Evolutionary conservation across 495 filamentous ascomycete species (phyloP).

Genomic region (Lepidopterella palustris): DNA sequence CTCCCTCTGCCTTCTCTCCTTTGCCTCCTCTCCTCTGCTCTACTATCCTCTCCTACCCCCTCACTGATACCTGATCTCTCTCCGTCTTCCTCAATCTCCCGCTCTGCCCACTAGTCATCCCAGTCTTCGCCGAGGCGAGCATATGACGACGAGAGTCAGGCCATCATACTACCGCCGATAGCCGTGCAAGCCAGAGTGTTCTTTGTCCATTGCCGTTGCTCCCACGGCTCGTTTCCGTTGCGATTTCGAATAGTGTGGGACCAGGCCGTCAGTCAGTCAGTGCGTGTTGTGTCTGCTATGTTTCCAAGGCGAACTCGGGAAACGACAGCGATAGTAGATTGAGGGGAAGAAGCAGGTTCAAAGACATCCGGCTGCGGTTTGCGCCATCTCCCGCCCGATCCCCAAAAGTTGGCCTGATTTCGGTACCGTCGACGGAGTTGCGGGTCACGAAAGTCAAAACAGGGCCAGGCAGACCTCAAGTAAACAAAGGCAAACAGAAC

Average conservation of each 20-base stretch:
- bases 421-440: not conserved
- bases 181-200: not conserved
- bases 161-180: not conserved
- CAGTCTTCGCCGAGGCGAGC: too few relatives aligned
- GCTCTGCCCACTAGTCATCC: not conserved
- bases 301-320: not conserved
- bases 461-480: not conserved
- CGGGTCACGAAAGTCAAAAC: not conserved
- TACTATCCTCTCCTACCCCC: not conserved
- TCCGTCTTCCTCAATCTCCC: not conserved
- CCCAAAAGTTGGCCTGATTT: conserved; percentile 4
- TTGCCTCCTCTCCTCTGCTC: not conserved
- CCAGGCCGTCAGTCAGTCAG: not conserved
- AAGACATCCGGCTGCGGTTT: not conserved
- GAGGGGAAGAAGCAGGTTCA: not conserved
- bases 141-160: too few relatives aligned
- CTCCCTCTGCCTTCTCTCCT: not conserved
- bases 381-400: conserved; percentile 15
- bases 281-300: conserved; percentile 3
- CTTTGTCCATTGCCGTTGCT: not conserved
- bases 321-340: not conserved
- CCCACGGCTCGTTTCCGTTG: not conserved
- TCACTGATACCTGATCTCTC: not conserved
- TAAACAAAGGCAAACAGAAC: not conserved
- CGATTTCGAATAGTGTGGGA: not conserved